Percentiles rank a stretch among this genome's conserved stretches.
These are phyloP conservation scores for Omphalea diandra DNA, from an alignment of 441 rosid species.

Conservation along the genomic window DNA sequence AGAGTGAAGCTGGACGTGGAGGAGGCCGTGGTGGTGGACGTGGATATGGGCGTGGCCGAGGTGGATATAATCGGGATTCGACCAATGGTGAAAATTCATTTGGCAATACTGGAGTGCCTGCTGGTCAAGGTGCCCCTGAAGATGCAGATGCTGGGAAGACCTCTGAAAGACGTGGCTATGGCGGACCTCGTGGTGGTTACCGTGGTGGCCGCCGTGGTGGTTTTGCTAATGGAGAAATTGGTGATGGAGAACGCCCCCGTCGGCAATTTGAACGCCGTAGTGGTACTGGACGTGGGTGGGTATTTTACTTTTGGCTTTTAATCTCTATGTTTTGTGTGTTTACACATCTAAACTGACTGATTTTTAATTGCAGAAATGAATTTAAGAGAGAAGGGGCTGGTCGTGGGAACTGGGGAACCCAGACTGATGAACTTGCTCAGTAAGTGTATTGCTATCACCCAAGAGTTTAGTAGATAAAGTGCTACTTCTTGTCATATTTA, in stretches of 20 bases:
- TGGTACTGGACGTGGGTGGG: conserved; percentile 80
- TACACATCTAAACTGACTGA: neutral
- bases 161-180: conserved; percentile 55
- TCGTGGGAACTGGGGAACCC: conserved; percentile 82
- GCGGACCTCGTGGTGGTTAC: conserved; percentile 59
- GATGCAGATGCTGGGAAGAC: conserved; percentile 55
- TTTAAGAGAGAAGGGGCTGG: conserved; percentile 83
- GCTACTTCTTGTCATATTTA: neutral
- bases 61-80: conserved; percentile 48
- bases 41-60: conserved; percentile 54
- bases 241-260: conserved; percentile 58
- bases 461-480: neutral
- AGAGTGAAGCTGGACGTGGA: conserved; percentile 50
- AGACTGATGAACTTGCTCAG: conserved; percentile 63
- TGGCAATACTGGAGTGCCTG: conserved; percentile 23
- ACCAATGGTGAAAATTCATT: conserved; percentile 20
- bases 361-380: conserved; percentile 45
- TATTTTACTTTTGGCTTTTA: conserved; percentile 7
- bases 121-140: conserved; percentile 47
- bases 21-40: conserved; percentile 53
- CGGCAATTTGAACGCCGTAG: conserved; percentile 68
- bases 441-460: conserved; percentile 36
- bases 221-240: conserved; percentile 49
- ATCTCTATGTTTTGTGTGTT: neutral
- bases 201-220: conserved; percentile 69